Base-by-base conservation (phyloP, 2,329 filamentous ascomycete genomes). In the Apiospora aurea region DNA sequence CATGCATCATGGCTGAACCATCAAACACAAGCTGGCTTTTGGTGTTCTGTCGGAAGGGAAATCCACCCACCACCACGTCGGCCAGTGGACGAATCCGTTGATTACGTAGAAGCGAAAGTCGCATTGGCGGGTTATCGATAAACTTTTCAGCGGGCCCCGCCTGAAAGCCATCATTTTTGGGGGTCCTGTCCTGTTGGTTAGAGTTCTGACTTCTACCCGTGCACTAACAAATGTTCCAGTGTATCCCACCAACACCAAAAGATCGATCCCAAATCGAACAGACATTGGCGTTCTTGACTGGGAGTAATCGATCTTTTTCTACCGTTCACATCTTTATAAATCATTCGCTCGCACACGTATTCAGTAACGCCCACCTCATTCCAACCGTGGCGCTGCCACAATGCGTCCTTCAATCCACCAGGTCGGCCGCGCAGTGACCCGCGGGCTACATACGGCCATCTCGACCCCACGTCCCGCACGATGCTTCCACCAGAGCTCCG, bases 401-500 rank as follows among this genome's bases (percentile, higher is more conserved):
- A 64, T 64, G 57, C 57, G 57, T 41, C 57, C 57, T 21, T 64
- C 57, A 64, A 64, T 64, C 57, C 57, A 64, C 24, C 66, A 68
- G 66, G 18, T 68, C n/a, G 14, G 41, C 66, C 44, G 41, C 66
- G 46, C 66, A n/a, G 66, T 47, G 24, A 61, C 74, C 34, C 76
- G 79, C 70, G 76, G 76, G 69, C 69, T 81, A 34, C 79, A 80
- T 71, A 78, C 78, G 24, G 72, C 76, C 38, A 71, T 75, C 34
- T 71, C 73, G 82, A 85, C 70, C 67, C 75, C 73, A 18, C 76
- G 75, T 69, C 77, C 79, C 24, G 74, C 79, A 34, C 81, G 81
- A 72, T 79, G 76, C 71, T 86, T 89, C 74, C 87, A 88, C 80
- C 80, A 86, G 73, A 86, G 84, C 53, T 79, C 84, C 2, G 71